Evolutionary conservation across 2,329 filamentous ascomycete species (phyloP), one percentile per base, ranked within the genome.

Genomic region (Incumbomyces lentus): DNA sequence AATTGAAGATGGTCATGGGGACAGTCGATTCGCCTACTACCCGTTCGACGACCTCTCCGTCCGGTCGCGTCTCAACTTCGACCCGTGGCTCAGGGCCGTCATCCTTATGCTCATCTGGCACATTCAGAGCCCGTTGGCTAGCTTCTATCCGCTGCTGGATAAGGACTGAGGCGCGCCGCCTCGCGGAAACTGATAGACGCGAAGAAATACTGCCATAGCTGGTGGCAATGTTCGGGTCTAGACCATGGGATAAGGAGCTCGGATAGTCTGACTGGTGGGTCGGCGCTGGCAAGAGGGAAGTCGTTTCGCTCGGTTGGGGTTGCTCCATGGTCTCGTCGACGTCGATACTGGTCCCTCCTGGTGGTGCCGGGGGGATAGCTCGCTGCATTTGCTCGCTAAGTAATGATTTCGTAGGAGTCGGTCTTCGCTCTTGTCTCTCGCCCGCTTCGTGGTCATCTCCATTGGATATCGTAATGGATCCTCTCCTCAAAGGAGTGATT

Each of bases 1-100:
- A 93, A 66, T 98, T 98, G 72, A 96, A 94, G 52, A 95, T 77
- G 6, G 90, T 96, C 68, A 96, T 90, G 0, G 88, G 88, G 13
- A 96, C 73, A 1, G 90, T 98, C n/a, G 87, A 94, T 68, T 93
- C 88, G 33, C 90, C 90, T 51, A 94, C 84, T 2, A 95, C 81
- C 2, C 90, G 77, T 56, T 90, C 77, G 47, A 95, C 79, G 40
- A 90, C 77, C 59, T 83, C 87, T 35, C 92, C 87, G 34, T 55
- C 53, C 2, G 53, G 52, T 8, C 40, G 47, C 17, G 54, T 41
- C 33, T 57, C 55, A 46, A 49, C 49, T 40, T 57, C 53, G n/a
- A 46, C 36, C 10, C 16, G 44, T 19, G 35, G 37, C 19, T 46
- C 35, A 14, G 53, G 16, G 13, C 36, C 26, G 29, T 55, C 52